These are phyloP conservation scores for Rhododendron henanense DNA, from an alignment of 148 eudicot species.

Conservation along the genomic window DNA sequence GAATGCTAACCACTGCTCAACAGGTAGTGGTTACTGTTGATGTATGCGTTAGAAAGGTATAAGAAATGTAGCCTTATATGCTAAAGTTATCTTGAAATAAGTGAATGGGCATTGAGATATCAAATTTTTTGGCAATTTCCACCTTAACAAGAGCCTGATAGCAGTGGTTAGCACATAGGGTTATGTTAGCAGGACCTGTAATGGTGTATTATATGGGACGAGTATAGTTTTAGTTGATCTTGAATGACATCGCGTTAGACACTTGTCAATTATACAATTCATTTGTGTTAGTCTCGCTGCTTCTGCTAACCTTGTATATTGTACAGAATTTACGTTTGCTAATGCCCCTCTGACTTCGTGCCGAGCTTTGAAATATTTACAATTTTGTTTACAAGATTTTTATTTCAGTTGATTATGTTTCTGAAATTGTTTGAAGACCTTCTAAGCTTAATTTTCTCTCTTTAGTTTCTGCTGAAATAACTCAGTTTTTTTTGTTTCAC, in stretches of 20 bases:
- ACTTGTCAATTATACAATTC: neutral
- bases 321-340: neutral
- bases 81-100: neutral
- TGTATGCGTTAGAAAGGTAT: neutral
- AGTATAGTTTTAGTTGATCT: neutral
- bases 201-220: neutral
- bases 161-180: neutral
- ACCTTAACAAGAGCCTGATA: neutral
- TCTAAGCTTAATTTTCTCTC: neutral
- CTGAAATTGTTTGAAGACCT: neutral
- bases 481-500: neutral
- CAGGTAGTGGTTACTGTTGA: neutral
- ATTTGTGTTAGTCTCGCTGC: neutral
- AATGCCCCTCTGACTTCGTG: neutral
- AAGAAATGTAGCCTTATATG: neutral
- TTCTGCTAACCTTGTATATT: neutral
- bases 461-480: neutral
- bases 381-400: neutral
- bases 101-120: neutral
- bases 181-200: neutral
- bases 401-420: neutral
- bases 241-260: neutral
- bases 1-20: neutral
- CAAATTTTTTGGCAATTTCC: neutral
- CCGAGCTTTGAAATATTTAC: neutral